Percentiles rank a stretch among this genome's conserved stretches.
phyloP scores from a whole-genome alignment of 495 filamentous ascomycete species.

The Penicillium taxi region DNA sequence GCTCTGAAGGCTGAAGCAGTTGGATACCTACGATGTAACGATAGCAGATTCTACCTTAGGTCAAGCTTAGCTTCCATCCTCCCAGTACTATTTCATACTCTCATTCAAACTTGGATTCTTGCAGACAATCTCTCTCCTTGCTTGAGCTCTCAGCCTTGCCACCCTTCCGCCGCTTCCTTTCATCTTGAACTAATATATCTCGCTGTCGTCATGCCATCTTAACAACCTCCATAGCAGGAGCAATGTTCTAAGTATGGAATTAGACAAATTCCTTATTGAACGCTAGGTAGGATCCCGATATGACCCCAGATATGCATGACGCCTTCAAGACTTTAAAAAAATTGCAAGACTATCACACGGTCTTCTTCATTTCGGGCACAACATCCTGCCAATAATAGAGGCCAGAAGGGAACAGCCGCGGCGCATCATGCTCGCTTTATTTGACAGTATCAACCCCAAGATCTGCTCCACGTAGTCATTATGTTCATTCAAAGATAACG shows the following conservation, averaged over 20 bases:
- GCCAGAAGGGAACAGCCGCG: conserved; percentile 19
- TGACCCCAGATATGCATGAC: conserved; percentile 11
- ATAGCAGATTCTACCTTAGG: too few species aligned
- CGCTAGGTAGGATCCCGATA: neutral
- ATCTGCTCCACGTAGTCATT: conserved; percentile 9
- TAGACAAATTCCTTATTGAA: conserved; percentile 1
- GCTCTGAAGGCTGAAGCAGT: too few species aligned
- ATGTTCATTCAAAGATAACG: conserved; percentile 2
- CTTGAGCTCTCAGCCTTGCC: conserved; percentile 3
- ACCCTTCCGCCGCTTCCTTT: conserved; percentile 14
- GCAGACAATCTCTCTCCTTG: neutral
- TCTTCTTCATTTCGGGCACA: conserved; percentile 17
- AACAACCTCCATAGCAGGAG: conserved; percentile 23
- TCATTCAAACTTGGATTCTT: conserved; percentile 21
- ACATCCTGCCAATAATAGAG: conserved; percentile 20
- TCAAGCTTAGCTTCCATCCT: conserved; percentile 19
- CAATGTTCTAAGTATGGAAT: conserved; percentile 25
- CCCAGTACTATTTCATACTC: conserved; percentile 25
- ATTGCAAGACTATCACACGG: conserved; percentile 11
- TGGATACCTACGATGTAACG: too few species aligned
- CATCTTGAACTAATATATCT: conserved; percentile 15
- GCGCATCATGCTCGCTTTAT: conserved; percentile 17
- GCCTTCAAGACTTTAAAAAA: conserved; percentile 12
- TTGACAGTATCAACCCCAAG: conserved; percentile 6
- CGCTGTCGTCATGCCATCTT: conserved; percentile 20